Conservation (phyloP, 805 yeast species). For the Saturnispora sekii region DNA sequence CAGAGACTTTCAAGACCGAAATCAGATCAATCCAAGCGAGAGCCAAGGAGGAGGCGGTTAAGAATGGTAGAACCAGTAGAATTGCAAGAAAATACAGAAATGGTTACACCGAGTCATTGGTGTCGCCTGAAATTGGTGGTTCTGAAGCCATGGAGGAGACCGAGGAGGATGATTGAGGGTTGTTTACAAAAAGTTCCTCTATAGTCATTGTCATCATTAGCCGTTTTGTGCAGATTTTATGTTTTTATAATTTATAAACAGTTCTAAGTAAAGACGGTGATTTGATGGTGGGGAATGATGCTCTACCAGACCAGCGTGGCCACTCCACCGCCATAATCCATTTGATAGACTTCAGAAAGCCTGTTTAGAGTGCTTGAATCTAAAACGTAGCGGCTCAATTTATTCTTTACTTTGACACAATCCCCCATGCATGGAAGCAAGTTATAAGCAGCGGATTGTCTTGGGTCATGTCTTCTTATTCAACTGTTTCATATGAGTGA, state of each 20-base stretch:
- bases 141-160: conserved; percentile 52
- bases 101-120: conserved; percentile 41
- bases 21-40: conserved; percentile 41
- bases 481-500: no score
- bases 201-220: background rate
- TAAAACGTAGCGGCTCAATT: no score
- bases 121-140: conserved; percentile 55
- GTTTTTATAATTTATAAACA: no score
- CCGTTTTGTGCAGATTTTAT: no score
- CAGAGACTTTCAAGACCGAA: conserved; percentile 55
- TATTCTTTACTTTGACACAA: no score
- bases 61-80: conserved; percentile 55
- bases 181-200: background rate
- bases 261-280: background rate
- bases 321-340: no score
- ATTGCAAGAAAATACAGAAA: conserved; percentile 60
- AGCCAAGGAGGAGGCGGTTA: conserved; percentile 50
- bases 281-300: background rate
- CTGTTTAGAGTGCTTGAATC: no score
- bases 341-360: no score
- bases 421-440: no score
- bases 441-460: no score
- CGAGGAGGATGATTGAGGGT: conserved; percentile 26
- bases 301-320: no score
- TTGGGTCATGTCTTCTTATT: no score